Evolutionary conservation across 495 filamentous ascomycete genomes (phyloP), one percentile per base, ranked within the genome.

Genomic region (Schizothecium vesticola): DNA sequence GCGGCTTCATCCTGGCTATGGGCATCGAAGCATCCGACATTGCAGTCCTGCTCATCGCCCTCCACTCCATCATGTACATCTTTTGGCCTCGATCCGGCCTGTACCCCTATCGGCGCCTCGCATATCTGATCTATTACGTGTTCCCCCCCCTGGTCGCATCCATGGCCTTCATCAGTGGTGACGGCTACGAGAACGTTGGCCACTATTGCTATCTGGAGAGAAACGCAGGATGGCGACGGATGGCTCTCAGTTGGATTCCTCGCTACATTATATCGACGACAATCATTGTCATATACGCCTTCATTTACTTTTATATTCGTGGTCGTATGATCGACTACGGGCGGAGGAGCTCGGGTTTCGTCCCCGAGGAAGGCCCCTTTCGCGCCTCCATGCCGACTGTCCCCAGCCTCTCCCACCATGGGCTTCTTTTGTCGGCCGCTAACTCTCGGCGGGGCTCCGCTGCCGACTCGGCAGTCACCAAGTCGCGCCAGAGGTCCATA

Each of bases 11-110:
- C 56, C 80, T 90, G 59, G 80, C 86, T 23, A 73, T 86, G 67
- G 87, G 88, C 21, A 86, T 88, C 66, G 89, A 91, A 77, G 85
- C 86, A 33, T 88, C 89, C 57, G 90, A 93, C 74, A 80, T 89
- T 65, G 84, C 89, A 24, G 86, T 89, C 21, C 80, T 92, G 19
- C 80, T 91, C 64, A 91, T 93, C 69, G 87, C 89, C 25, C 73
- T 92, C 61, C 91, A 93, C 69, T 88, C 88, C 55, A 86, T 85
- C 56, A 78, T 91, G 61, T 90, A 87, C 71, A 87, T 92, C 63
- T 87, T 92, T 67, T 80, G 81, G 23, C 87, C 87, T 5, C 74
- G 75, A 19, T 75, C 86, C n/a, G 90, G 90, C 5, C 82, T 93
- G 22, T 90, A 89, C 77, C 87, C 84, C 26, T 88, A 89, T 59